Base-by-base conservation (phyloP, 805 yeast species). In the Priceomyces medius region DNA sequence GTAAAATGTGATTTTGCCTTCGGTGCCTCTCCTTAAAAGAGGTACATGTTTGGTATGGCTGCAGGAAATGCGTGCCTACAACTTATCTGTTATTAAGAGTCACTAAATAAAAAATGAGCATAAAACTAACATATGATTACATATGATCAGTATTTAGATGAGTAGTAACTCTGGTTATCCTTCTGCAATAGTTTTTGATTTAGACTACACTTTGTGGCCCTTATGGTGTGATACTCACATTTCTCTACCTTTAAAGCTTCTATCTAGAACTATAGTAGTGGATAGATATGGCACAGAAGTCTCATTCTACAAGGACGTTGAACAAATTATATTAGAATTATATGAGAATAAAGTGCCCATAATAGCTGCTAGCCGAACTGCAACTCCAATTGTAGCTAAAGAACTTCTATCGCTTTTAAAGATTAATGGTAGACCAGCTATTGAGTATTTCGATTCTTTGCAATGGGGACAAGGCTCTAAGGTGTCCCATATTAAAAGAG, bases 141-240 rank as follows among this genome's bases (percentile, higher is more conserved):
- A 21, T n/a, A n/a, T n/a, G n/a, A n/a, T n/a, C n/a, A n/a, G n/a
- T n/a, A n/a, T n/a, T 18, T 17, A 10, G 3, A 38, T 38, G 41
- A 13, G 29, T 10, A 31, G 33, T 16, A 10, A 32, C 7, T 42
- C 37, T 32, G 43, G 42, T 14, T 64, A 63, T 40, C 71, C 71
- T 3, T 45, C 45, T 7, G 81, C 78, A 1, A 81, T 83, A 8
- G 89, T 85, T 0, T 83, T 85, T 56, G 93, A 85, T 49, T 63
- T 85, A 32, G 93, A 85, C 56, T 85, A 80, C 54, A 85, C 93
- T 0, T 60, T 85, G 24, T 85, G 93, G 93, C 90, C 85, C 38
- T 80, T 83, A 46, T 85, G 90, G 90, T 84, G 90, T 59, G 90
- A 85, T 51, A 83, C 88, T 1, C 90, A 85, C 53, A 70, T 85